Evolutionary conservation across 2,329 filamentous ascomycete species (phyloP).

Genomic region (Fusarium sp.): DNA sequence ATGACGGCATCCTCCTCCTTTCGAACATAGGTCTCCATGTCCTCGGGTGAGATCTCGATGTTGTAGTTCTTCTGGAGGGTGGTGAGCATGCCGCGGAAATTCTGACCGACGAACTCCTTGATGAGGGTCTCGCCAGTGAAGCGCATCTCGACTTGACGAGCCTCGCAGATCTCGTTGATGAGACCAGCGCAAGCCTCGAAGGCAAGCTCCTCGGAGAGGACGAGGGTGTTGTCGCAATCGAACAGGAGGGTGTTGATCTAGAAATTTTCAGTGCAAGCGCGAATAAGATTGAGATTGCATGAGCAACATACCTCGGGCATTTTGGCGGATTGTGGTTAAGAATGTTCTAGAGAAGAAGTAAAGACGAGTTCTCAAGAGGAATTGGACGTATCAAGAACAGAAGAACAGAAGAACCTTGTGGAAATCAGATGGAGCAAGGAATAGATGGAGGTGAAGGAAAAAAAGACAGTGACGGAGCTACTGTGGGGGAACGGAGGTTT

Average conservation of each 20-base stretch:
- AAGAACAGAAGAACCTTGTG: conserved; percentile 12
- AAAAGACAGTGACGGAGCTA: conserved; percentile 17
- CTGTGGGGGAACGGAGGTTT: conserved; percentile 36
- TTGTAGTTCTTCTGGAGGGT: conserved; percentile 79
- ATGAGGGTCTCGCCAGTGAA: conserved; percentile 85
- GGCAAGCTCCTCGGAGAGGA: conserved; percentile 88
- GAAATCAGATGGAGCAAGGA: conserved; percentile 18
- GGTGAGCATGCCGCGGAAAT: conserved; percentile 91
- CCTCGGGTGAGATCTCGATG: conserved; percentile 73
- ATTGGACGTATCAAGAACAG: conserved; percentile 16
- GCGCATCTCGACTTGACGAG: conserved; percentile 68
- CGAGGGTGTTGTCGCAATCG: conserved; percentile 91
- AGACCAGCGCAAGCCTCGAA: conserved; percentile 92
- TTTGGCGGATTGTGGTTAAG: conserved; percentile 34
- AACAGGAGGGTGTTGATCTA: conserved; percentile 76
- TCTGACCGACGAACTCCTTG: conserved; percentile 89
- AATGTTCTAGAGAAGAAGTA: not conserved
- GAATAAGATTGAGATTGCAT: not conserved
- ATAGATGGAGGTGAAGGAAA: conserved; percentile 4
- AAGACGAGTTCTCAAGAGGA: not conserved
- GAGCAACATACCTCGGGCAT: conserved; percentile 47
- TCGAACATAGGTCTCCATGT: conserved; percentile 78
- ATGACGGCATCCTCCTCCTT: conserved; percentile 87
- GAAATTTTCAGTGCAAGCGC: not conserved
- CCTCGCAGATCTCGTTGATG: conserved; percentile 83